Evolutionary conservation across 805 yeast species (phyloP), one percentile per base, ranked within the genome.

Genomic region (Starmerella kuoi): DNA sequence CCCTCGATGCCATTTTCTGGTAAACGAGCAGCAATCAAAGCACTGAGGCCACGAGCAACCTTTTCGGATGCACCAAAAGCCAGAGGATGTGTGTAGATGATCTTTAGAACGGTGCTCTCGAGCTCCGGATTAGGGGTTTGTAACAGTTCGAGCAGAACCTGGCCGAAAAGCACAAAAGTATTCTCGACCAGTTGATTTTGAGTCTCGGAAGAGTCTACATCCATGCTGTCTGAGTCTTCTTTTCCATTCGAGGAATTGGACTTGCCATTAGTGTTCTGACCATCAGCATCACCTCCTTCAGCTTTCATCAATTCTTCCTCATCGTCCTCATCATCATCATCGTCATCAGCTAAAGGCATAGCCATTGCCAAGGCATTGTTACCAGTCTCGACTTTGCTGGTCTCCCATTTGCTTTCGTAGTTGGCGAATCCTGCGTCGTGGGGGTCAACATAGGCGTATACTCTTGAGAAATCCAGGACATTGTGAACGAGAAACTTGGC

Each of bases 291-390:
- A 17, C 19, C 28, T 4, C 22, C 35, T 14, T 12, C 30, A 5
- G 8, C 35, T n/a, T 22, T 26, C n/a, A n/a, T n/a, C n/a, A n/a
- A n/a, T 3, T 39, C 40, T 9, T 11, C 38, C 8, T 30, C 17
- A 24, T 19, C n/a, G 18, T 27, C 40, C 20, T 42, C 39, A 9
- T 44, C 48, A 11, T 44, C 48, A 7, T 46, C 49, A 28, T 37
- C 46, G 22, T 47, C 51, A 23, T 47, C 51, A n/a, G 19, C 38
- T 15, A 48, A 33, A 15, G 50, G 42, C 43, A 40, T 44, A 1
- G 52, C 42, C 50, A 46, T 48, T 3, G 52, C 28, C 15, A 48
- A 26, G 1, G 52, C 48, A 26, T 46, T 48, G 9, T 24, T 20
- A n/a, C 37, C 6, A 9, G 26, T 33, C 26, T 6, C 15, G 15